Conservation (phyloP, 2,329 filamentous ascomycete genomes). For the Coccinonectria pachysandricola region DNA sequence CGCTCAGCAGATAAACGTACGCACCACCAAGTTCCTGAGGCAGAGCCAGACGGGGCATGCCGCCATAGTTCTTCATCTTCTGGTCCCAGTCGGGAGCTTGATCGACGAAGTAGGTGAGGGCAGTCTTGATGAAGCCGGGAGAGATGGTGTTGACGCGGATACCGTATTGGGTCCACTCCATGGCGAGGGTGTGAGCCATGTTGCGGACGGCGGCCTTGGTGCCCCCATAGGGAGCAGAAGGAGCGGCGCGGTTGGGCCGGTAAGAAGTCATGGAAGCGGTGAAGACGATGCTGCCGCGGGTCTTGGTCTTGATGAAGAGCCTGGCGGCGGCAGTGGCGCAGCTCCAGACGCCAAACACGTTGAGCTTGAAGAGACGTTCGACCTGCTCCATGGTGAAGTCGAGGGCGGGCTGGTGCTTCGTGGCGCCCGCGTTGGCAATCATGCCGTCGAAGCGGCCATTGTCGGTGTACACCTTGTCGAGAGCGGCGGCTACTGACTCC, state of each 20-base stretch:
- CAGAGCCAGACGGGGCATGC: slow-evolving; percentile 43
- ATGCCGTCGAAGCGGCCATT: slow-evolving; percentile 35
- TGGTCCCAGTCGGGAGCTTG: slow-evolving; percentile 43
- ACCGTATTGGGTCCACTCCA: slow-evolving; percentile 36
- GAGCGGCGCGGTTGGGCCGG: slow-evolving; percentile 31
- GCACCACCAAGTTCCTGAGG: slow-evolving; percentile 44
- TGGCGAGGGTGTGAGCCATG: slow-evolving; percentile 30
- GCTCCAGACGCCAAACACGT: slow-evolving; percentile 32
- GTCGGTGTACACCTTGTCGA: slow-evolving; percentile 29
- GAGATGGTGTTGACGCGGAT: slow-evolving; percentile 20
- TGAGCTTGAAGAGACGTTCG: slow-evolving; percentile 26
- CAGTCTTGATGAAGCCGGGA: slow-evolving; percentile 24
- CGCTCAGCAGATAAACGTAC: slow-evolving; percentile 46
- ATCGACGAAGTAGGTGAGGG: slow-evolving; percentile 40
- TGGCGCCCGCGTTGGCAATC: slow-evolving; percentile 39
- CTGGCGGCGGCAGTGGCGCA: slow-evolving; percentile 35
- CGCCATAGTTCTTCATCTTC: slow-evolving; percentile 48
- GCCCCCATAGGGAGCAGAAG: slow-evolving; percentile 34
- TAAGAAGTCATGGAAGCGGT: slow-evolving; percentile 38
- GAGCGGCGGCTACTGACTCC: slow-evolving; percentile 27
- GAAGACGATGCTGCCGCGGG: slow-evolving; percentile 31
- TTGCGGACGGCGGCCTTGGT: slow-evolving; percentile 33
- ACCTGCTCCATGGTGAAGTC: slow-evolving; percentile 26
- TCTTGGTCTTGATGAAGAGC: slow-evolving; percentile 26
- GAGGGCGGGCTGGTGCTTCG: slow-evolving; percentile 40